phyloP scores from a whole-genome alignment of 2,329 filamentous ascomycete genomes.

The Emergomyces orientalis region DNA sequence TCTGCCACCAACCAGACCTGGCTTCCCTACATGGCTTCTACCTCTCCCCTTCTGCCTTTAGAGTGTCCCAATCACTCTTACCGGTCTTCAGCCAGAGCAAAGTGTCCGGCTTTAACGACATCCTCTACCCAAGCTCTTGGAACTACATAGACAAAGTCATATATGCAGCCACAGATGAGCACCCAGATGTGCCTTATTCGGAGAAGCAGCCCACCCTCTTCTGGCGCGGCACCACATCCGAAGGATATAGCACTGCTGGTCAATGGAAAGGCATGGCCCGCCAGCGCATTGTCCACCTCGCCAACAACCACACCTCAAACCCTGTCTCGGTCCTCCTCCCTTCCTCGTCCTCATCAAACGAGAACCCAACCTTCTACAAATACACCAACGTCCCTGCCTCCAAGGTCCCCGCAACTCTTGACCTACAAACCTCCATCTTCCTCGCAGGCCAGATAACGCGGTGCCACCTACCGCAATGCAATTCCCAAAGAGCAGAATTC shows the following conservation, averaged over 20 bases:
- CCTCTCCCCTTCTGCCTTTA: conserved; percentile 53
- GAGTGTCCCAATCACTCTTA: conserved; percentile 54
- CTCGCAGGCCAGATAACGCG: conserved; percentile 52
- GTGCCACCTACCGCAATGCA: conserved; percentile 46
- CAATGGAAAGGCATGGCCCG: conserved; percentile 59
- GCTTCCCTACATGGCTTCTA: conserved; percentile 65
- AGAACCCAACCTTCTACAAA: conserved; percentile 34
- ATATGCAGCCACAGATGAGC: conserved; percentile 43
- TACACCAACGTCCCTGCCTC: conserved; percentile 47
- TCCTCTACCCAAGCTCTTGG: conserved; percentile 60
- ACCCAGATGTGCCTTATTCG: conserved; percentile 47
- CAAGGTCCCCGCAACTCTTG: conserved; percentile 32
- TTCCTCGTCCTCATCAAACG: conserved; percentile 22
- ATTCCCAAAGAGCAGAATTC: conserved; percentile 46
- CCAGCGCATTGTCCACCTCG: conserved; percentile 62
- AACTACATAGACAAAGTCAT: conserved; percentile 51
- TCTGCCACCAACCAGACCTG: conserved; percentile 70
- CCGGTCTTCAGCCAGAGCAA: conserved; percentile 71
- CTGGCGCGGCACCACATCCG: conserved; percentile 63
- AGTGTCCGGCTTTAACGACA: conserved; percentile 63
- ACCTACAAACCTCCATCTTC: conserved; percentile 51
- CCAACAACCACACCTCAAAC: conserved; percentile 45
- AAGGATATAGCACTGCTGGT: conserved; percentile 44
- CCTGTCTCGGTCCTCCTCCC: conserved; percentile 50
- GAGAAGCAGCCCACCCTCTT: conserved; percentile 58